A percentile compares a stretch with the other conserved stretches of the same genome.
Conservation (phyloP, 345 rosid genomes). For the Turnera subulata region DNA sequence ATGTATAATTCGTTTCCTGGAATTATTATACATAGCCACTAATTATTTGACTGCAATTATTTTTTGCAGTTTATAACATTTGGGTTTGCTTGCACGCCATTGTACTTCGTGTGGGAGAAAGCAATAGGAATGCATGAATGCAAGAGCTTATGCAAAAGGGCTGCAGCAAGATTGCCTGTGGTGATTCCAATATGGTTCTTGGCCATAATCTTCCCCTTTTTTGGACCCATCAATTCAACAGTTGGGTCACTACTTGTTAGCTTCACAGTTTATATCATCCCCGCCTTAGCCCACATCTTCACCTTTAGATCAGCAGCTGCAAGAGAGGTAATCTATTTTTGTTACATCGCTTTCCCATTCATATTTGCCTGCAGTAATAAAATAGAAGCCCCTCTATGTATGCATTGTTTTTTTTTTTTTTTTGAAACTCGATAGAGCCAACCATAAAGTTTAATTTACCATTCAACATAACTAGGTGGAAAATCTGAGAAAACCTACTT, state of each 20-base stretch:
- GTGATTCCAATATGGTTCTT: slow-evolving; percentile 95
- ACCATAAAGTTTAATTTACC: too few relatives aligned
- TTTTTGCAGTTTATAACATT: slow-evolving; percentile 79
- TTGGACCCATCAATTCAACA: slow-evolving; percentile 95
- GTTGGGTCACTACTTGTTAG: slow-evolving; percentile 97
- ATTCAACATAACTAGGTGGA: too few relatives aligned
- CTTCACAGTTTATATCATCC: slow-evolving; percentile 98
- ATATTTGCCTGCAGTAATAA: too few relatives aligned
- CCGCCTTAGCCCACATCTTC: slow-evolving; percentile 86
- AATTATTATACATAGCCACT: too few relatives aligned
- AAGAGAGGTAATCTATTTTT: slow-evolving; percentile 52
- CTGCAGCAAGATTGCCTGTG: slow-evolving; percentile 90
- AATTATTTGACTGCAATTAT: neutral
- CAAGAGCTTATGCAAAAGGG: slow-evolving; percentile 89
- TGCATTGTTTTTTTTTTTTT: too few relatives aligned
- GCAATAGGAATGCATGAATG: slow-evolving; percentile 94
- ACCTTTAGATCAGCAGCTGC: slow-evolving; percentile 83
- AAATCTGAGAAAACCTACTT: too few relatives aligned
- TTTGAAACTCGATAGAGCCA: too few relatives aligned
- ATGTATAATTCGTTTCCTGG: too few relatives aligned
- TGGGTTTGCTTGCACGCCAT: slow-evolving; percentile 94
- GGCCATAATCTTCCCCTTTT: slow-evolving; percentile 92
- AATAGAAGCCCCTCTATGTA: neutral
- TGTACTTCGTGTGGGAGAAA: slow-evolving; percentile 99
- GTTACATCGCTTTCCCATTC: too few relatives aligned